A percentile compares a stretch with the other conserved stretches of the same genome.
Evolutionary conservation across 2,329 filamentous ascomycete species (phyloP).

Genomic region (Colletotrichum sp.): DNA sequence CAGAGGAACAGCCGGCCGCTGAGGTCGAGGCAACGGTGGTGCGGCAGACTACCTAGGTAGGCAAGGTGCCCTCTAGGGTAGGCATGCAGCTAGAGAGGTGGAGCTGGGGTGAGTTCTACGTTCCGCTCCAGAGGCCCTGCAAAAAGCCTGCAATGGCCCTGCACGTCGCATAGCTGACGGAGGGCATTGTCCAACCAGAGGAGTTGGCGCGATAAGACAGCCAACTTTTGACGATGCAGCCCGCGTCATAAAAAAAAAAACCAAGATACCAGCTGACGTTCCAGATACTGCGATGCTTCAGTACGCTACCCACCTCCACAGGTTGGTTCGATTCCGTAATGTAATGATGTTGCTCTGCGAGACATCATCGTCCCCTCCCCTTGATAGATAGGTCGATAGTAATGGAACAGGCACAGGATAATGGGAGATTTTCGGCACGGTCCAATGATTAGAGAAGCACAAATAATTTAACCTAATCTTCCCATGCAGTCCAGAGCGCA

Average conservation of each 20-base stretch:
- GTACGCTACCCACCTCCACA: neutral
- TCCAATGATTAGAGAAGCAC: neutral
- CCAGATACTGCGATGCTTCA: neutral
- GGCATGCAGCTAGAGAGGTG: neutral
- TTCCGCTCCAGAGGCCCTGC: neutral
- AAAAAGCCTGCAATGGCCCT: neutral
- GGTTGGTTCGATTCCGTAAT: neutral
- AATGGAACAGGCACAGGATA: neutral
- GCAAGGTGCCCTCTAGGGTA: neutral
- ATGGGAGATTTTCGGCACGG: neutral
- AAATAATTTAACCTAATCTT: neutral
- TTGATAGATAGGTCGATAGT: neutral
- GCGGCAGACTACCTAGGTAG: neutral
- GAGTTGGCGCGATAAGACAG: conserved; percentile 10
- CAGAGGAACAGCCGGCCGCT: neutral
- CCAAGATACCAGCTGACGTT: neutral
- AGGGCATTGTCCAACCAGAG: conserved; percentile 17
- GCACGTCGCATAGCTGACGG: neutral
- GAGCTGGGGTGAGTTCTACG: conserved; percentile 2
- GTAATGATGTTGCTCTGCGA: neutral
- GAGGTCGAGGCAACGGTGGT: neutral
- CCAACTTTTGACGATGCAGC: conserved; percentile 13
- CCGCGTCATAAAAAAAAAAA: conserved; percentile 10
- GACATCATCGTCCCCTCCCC: neutral
- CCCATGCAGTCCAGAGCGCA: neutral